phyloP scores from a whole-genome alignment of 2,329 filamentous ascomycete genomes.

The Cladosporium sp. region DNA sequence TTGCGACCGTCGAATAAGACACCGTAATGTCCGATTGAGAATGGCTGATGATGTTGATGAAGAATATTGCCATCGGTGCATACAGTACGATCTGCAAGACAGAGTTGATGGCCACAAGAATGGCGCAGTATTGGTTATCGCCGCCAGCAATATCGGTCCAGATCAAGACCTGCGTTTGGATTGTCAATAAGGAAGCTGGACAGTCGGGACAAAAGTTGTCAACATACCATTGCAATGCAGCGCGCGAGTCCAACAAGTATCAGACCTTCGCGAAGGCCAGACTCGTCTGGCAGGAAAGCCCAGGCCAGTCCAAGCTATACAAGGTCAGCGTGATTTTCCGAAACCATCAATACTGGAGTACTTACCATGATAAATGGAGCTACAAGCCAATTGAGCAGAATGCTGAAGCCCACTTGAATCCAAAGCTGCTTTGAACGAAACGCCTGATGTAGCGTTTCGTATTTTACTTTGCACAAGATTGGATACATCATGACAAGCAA shows the following conservation, averaged over 20 bases:
- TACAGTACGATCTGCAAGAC: constrained; percentile 45
- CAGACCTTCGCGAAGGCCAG: constrained; percentile 52
- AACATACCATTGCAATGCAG: constrained; percentile 72
- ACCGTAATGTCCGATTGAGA: constrained; percentile 11
- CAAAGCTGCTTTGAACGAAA: constrained; percentile 59
- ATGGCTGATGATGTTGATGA: constrained; percentile 57
- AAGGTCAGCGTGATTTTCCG: not conserved
- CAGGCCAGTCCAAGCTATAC: constrained; percentile 52
- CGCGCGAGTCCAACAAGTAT: constrained; percentile 76
- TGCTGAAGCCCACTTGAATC: constrained; percentile 71
- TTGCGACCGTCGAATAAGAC: constrained; percentile 52
- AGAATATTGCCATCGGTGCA: constrained; percentile 42
- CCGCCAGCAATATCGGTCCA: constrained; percentile 74
- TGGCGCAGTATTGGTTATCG: constrained; percentile 72
- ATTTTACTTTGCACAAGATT: constrained; percentile 78
- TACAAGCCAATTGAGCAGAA: constrained; percentile 77
- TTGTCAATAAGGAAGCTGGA: constrained; percentile 21
- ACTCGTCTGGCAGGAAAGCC: constrained; percentile 49
- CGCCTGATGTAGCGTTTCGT: constrained; percentile 64
- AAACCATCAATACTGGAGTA: too few relatives aligned
- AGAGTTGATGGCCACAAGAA: constrained; percentile 44
- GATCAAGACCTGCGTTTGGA: constrained; percentile 43
- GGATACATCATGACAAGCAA: constrained; percentile 90
- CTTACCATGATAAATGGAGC: constrained; percentile 75
- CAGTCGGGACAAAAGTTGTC: not conserved